Evolutionary conservation across 805 yeast genomes (phyloP), one percentile per base, ranked within the genome.

Genomic region (Myxozyma vanderwaltii): DNA sequence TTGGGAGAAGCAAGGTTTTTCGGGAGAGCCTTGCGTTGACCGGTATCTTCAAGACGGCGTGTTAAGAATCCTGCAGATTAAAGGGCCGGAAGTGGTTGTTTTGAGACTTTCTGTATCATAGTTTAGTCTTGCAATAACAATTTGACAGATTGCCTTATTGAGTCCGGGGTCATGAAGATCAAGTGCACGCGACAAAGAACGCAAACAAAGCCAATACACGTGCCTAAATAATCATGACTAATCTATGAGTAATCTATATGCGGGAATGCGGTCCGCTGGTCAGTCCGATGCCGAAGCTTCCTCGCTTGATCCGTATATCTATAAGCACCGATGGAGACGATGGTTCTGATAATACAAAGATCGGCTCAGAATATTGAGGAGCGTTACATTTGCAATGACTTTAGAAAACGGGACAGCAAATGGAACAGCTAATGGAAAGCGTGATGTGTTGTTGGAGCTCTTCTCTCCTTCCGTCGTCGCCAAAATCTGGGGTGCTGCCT

Each of bases 401-500:
- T 23, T 48, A 2, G 23, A 35, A 19, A 35, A 33, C 29, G 51
- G 43, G 4, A n/a, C n/a, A 23, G 24, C n/a, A 27, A 26, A 12
- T n/a, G n/a, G n/a, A n/a, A n/a, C n/a, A n/a, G n/a, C n/a, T n/a
- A 36, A 36, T 19, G 26, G 43, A 33, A 36, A 41, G 23, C 19
- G 31, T 31, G 56, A 43, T 39, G 27, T 19, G 12, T 40, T 47
- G 40, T 26, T 33, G 10, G 58, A 54, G 40, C 47, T 54, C 17
- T 48, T 47, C 38, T 13, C 53, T n/a, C 48, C 57, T 21, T 44
- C 45, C 31, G 54, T 24, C 15, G 50, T 59, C 23, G 65, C 63
- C 1, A 61, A 61, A 41, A 47, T 61, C 27, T 58, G 63, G 63
- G 65, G 63, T 29, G 51, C 51, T 8, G 65, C 65, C 10, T 19